Evolutionary conservation across 2,329 filamentous ascomycete genomes (phyloP), one percentile per base, ranked within the genome.

Genomic region (Fusarium verrucosum): DNA sequence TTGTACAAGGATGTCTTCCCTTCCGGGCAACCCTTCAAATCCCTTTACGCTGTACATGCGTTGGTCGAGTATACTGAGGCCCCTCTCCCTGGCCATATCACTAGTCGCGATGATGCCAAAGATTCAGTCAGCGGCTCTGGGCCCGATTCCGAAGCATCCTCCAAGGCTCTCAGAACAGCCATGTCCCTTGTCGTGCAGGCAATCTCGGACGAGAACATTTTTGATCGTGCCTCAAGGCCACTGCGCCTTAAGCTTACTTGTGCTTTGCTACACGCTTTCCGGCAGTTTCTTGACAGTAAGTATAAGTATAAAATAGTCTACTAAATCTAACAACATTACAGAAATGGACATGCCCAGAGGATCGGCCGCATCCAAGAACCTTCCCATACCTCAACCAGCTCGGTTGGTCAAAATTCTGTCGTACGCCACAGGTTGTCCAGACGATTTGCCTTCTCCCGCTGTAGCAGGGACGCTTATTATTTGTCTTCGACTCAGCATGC

Each of bases 21-120:
- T 8, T 75, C 85, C 2, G 83, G 85, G 1, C 87, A 90, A 57
- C 89, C 89, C 3, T 93, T 88, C 79, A 90, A 89, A 68, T 87
- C 87, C 3, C 81, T 93, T 1, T 96, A 94, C 73, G 89, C 89
- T 4, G 77, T 92, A 1, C 84, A 89, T 70, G 86, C 88, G 1
- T 80, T 96, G 35, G 79, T 82, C 20, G 83, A 87, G 51, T 89
- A 88, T 72, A 81, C 92, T 35, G 78, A 81, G 23, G 77, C 70
- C 10, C 66, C 76, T 61, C 78, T 79, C 72, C 77, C 70, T 68
- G 69, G 50, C 36, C 62, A 42, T 25, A 30, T 42, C 22, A 44
- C 20, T 11, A 36, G 58, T 28, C 54, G 58, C 37, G 57, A 56
- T 20, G 50, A 35, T n/a, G 22, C 33, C 3, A 9, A 28, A 28